Base-by-base conservation (phyloP, 2,329 filamentous ascomycete species). In the Emydomyces testavorans region DNA sequence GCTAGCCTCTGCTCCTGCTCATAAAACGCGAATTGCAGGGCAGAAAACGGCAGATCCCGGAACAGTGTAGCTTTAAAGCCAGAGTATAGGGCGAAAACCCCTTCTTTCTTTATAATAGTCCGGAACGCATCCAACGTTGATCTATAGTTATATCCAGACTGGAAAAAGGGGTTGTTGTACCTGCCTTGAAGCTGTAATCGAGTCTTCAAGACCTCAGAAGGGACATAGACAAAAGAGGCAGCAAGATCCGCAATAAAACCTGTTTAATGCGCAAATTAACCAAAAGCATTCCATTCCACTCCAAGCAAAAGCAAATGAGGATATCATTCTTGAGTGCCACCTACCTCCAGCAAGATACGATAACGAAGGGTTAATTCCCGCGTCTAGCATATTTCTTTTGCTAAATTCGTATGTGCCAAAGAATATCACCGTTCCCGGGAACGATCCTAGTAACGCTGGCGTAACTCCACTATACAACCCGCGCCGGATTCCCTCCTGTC, bases 141-240 rank as follows among this genome's bases (percentile, higher is more conserved):
- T 57, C 82, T 83, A 65, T 98, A 98, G 65, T 98, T 98, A 70
- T 98, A 98, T 49, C 92, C 92, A 0, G 87, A 94, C 40, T 80
- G 73, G 71, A 96, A 96, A 67, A 82, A 84, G 0, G 92, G 89
- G 61, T 98, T 98, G 67, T 96, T 94, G 69, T 88, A 84, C 51
- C 86, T 85, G 43, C 92, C 93, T 65, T 98, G 92, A 4, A 98
- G 76, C 63, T 98, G 92, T 41, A 96, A 72, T 20, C 92, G 81
- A n/a, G 92, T 98, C 67, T 98, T 98, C 56, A 98, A 76, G 4
- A 98, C 92, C 67, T 98, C 93, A 10, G 90, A 94, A 3, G 92
- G 93, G 3, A 98, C 93, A 62, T 98, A 98, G 51, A 95, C 77
- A 51, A 94, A 75, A 0, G 88, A 94, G 1, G 92, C 90, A 37